These are phyloP conservation scores for Xylaria nigripes DNA, from an alignment of 495 filamentous ascomycete species.

Conservation along the genomic window DNA sequence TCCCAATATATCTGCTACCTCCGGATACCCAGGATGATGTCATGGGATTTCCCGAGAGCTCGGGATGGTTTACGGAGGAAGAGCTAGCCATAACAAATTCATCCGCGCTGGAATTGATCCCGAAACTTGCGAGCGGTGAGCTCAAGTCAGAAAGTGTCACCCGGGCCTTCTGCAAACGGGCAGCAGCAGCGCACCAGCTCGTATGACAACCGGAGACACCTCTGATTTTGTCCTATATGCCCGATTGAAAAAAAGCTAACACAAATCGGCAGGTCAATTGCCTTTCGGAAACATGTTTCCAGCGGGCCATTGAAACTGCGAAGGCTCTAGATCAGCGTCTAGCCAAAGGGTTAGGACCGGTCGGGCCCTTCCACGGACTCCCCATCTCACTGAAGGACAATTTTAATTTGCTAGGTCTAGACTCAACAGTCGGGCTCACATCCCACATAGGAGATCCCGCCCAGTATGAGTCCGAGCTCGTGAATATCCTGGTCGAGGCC, in stretches of 20 bases:
- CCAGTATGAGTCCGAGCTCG: conserved; percentile 20
- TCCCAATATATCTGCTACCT: conserved; percentile 32
- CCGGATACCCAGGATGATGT: conserved; percentile 32
- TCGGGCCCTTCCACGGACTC: conserved; percentile 72
- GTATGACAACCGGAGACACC: conserved; percentile 2
- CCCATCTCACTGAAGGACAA: conserved; percentile 75
- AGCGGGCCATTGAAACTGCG: conserved; percentile 19
- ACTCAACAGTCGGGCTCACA: conserved; percentile 42
- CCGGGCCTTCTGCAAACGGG: conserved; percentile 31
- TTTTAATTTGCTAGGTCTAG: conserved; percentile 51
- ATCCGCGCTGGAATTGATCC: conserved; percentile 22
- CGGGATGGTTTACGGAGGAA: conserved; percentile 30
- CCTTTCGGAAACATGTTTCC: conserved; percentile 28
- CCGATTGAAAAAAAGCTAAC: not conserved
- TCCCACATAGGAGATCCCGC: conserved; percentile 25
- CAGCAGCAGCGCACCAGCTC: conserved; percentile 27
- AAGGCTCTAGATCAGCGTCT: conserved; percentile 37
- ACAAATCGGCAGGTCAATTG: conserved; percentile 16
- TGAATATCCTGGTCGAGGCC: conserved; percentile 59
- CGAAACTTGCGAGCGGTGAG: conserved; percentile 22
- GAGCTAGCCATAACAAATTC: conserved; percentile 28
- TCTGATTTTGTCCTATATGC: not conserved
- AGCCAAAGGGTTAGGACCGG: conserved; percentile 44
- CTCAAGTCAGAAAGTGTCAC: conserved; percentile 28
- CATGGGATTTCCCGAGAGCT: conserved; percentile 29